Evolutionary conservation across 2,329 filamentous ascomycete species (phyloP), one percentile per base, ranked within the genome.

Genomic region (Microsporum audouinii): DNA sequence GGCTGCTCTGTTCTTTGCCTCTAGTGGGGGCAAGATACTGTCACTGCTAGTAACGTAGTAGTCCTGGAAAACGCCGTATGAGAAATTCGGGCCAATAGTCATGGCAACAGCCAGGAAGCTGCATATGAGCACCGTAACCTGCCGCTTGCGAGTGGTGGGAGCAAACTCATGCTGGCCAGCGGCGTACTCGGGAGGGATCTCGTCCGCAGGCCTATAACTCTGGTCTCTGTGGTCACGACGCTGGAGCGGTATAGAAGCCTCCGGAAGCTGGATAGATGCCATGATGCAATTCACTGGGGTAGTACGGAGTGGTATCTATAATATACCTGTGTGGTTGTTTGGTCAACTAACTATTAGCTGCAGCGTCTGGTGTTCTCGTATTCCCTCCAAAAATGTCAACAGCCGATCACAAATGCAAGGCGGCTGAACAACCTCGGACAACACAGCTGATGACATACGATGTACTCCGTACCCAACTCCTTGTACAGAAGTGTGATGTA

Each of bases 1-100:
- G 47, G 79, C 65, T 0, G 78, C 78, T 12, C 73, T 75, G n/a
- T 74, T 69, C 1, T 68, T 66, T 3, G 69, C 65, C 14, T 74
- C 71, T 1, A 68, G 62, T 5, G 68, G 68, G 1, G 66, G 66
- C 12, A 80, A 70, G n/a, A 80, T 66, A 5, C 73, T 69, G 63
- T 78, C 73, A 36, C 63, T 64, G 0, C 71, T 59, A 17, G 65
- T 27, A 56, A 77, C 74, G 64, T 80, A 80, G 65, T 77, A 79
- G 56, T 76, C 71, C 63, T 80, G 78, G 59, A 80, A 80, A 7
- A 80, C 76, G 7, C 78, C 78, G 63, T 76, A 81, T 38, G 72
- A 73, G 61, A 80, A 78, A 63, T 80, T 80, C 61, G 80, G 75
- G 8, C 78, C 78, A 56, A 80, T 77, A 2, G 78, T 79, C 27